Conservation (phyloP, 2,329 filamentous ascomycete genomes). For the Aureobasidium subglaciale region DNA sequence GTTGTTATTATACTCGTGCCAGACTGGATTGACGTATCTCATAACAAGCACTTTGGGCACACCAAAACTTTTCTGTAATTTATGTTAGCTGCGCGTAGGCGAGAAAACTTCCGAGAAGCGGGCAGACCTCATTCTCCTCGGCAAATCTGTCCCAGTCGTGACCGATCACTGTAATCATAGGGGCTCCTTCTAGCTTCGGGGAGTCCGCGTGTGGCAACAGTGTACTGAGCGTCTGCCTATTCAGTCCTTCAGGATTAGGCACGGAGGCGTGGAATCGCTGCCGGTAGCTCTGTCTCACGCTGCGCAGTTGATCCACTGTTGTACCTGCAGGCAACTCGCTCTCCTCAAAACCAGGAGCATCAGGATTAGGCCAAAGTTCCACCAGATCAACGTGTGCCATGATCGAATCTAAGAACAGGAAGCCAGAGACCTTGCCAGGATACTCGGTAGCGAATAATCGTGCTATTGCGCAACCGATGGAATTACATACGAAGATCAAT, state of each 20-base stretch:
- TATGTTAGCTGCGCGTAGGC: neutral
- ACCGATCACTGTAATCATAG: conserved; percentile 45
- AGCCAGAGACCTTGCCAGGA: conserved; percentile 8
- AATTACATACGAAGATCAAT: conserved; percentile 37
- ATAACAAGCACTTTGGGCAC: conserved; percentile 33
- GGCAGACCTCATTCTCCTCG: conserved; percentile 18
- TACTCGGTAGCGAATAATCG: conserved; percentile 17
- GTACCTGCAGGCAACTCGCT: conserved; percentile 35
- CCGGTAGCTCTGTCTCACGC: conserved; percentile 31
- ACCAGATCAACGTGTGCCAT: conserved; percentile 52
- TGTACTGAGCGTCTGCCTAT: conserved; percentile 37
- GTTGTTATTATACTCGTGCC: conserved; percentile 49
- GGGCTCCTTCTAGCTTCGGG: conserved; percentile 35
- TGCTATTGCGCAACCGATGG: conserved; percentile 72
- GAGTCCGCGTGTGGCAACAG: conserved; percentile 39
- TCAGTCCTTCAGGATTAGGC: conserved; percentile 44
- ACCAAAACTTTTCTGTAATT: neutral
- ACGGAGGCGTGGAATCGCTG: conserved; percentile 44
- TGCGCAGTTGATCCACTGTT: conserved; percentile 28
- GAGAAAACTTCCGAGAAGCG: neutral
- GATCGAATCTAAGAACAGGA: conserved; percentile 50
- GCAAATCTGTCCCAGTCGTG: conserved; percentile 50
- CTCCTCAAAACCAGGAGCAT: conserved; percentile 39
- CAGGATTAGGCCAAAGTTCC: conserved; percentile 50
- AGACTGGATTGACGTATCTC: conserved; percentile 47